Percentiles rank a stretch among this genome's conserved stretches.
phyloP scores from a whole-genome alignment of 164 flowering plant species.

The Macadamia tetraphylla region DNA sequence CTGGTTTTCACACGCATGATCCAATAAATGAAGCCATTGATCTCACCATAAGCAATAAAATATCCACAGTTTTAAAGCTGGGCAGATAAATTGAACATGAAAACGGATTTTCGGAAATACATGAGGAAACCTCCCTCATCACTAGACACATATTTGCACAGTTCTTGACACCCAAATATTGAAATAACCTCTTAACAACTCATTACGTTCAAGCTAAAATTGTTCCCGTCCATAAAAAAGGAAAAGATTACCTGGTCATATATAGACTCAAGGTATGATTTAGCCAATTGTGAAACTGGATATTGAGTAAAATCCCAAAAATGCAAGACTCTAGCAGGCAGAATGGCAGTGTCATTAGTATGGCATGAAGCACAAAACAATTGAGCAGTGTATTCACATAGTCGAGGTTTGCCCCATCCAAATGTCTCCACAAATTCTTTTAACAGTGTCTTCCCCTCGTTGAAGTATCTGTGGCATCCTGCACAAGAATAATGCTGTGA shows the following conservation, averaged over 20 bases:
- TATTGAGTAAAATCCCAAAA: slow-evolving; percentile 80
- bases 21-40: background rate
- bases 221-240: no score
- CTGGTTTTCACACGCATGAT: background rate
- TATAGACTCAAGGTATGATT: slow-evolving; percentile 82
- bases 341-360: slow-evolving; percentile 79
- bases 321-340: slow-evolving; percentile 92
- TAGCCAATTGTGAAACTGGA: slow-evolving; percentile 90
- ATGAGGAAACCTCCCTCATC: background rate
- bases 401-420: slow-evolving; percentile 94
- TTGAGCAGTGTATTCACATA: slow-evolving; percentile 92
- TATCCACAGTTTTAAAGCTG: background rate
- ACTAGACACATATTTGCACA: background rate
- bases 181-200: background rate
- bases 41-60: background rate
- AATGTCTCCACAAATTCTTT: slow-evolving; percentile 61
- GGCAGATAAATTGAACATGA: background rate
- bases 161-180: background rate
- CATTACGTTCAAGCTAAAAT: background rate
- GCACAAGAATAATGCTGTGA: slow-evolving; percentile 77
- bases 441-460: slow-evolving; percentile 54
- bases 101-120: background rate
- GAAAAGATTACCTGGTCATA: slow-evolving; percentile 61
- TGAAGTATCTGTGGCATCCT: slow-evolving; percentile 79
- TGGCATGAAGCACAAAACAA: slow-evolving; percentile 88